Conservation (phyloP, 768 basidiomycete genomes). For the Suillus tomentosus region DNA sequence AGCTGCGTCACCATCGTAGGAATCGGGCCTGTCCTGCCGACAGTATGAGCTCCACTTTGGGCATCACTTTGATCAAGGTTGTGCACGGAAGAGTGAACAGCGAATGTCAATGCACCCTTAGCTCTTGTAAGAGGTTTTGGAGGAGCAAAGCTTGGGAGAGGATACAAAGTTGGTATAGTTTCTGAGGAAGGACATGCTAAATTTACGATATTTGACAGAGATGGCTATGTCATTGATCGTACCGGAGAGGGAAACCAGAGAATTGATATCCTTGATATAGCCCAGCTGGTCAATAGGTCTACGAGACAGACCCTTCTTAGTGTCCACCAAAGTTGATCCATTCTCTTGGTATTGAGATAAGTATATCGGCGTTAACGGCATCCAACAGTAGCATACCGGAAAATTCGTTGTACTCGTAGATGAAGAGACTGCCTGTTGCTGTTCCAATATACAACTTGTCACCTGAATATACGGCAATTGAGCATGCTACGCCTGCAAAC, state of each 20-base stretch:
- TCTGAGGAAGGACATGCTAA: conserved; percentile 47
- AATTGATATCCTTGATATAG: conserved; percentile 82
- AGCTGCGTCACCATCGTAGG: conserved; percentile 75
- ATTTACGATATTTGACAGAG: not conserved
- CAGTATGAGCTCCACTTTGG: conserved; percentile 16
- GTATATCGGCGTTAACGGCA: not conserved
- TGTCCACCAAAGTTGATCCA: conserved; percentile 50
- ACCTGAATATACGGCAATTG: conserved; percentile 34
- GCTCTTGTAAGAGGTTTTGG: conserved; percentile 74
- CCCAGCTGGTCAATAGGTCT: conserved; percentile 87
- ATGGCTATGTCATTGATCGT: conserved; percentile 20
- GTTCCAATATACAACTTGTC: conserved; percentile 67
- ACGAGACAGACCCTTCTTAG: conserved; percentile 63
- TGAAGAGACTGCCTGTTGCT: conserved; percentile 52
- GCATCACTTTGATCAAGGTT: conserved; percentile 36
- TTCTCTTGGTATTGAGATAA: conserved; percentile 5
- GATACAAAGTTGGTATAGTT: conserved; percentile 68
- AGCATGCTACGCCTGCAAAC: conserved; percentile 9
- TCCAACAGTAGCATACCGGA: conserved; percentile 33
- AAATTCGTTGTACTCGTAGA: conserved; percentile 49
- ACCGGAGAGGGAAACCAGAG: conserved; percentile 86
- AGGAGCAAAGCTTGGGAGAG: conserved; percentile 71
- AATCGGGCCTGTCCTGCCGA: conserved; percentile 44
- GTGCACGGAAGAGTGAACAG: conserved; percentile 64
- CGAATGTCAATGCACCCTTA: conserved; percentile 83